Percentiles rank a stretch among this genome's conserved stretches.
phyloP scores from a whole-genome alignment of 805 yeast species.

The Teunomyces pallodes region DNA sequence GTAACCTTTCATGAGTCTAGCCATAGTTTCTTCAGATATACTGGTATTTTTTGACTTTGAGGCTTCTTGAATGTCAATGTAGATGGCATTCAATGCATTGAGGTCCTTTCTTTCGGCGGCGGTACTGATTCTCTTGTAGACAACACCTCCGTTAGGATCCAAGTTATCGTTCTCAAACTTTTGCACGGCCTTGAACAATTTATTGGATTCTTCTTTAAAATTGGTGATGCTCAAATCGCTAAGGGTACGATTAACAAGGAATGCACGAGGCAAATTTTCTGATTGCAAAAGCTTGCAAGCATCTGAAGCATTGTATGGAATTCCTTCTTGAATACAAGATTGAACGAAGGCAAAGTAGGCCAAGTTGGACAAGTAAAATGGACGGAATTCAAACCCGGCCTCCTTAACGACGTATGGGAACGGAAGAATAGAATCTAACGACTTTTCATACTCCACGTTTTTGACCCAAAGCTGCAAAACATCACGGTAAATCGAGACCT shows the following conservation, averaged over 20 bases:
- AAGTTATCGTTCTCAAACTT: conserved; percentile 17
- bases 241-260: conserved; percentile 17
- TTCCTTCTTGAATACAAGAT: conserved; percentile 23
- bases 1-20: conserved; percentile 47
- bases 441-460: conserved; percentile 25
- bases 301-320: conserved; percentile 21
- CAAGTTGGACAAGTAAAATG: conserved; percentile 19
- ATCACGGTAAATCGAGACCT: conserved; percentile 16
- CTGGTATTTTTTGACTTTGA: conserved; percentile 23
- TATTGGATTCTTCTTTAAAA: conserved; percentile 5
- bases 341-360: conserved; percentile 35
- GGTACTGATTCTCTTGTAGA: conserved; percentile 20
- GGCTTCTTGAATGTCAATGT: conserved; percentile 24
- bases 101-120: conserved; percentile 18
- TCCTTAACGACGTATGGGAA: conserved; percentile 7
- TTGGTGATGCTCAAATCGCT: conserved; percentile 11
- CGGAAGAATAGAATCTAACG: conserved; percentile 3
- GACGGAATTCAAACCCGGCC: conserved; percentile 11
- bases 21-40: conserved; percentile 40
- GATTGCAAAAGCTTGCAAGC: conserved; percentile 27
- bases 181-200: conserved; percentile 6
- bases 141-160: conserved; percentile 33
- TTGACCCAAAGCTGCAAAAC: conserved; percentile 35
- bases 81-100: conserved; percentile 18
- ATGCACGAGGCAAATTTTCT: conserved; percentile 20